Evolutionary conservation across 345 rosid species (phyloP), one percentile per base, ranked within the genome.

Genomic region (Adansonia digitata): DNA sequence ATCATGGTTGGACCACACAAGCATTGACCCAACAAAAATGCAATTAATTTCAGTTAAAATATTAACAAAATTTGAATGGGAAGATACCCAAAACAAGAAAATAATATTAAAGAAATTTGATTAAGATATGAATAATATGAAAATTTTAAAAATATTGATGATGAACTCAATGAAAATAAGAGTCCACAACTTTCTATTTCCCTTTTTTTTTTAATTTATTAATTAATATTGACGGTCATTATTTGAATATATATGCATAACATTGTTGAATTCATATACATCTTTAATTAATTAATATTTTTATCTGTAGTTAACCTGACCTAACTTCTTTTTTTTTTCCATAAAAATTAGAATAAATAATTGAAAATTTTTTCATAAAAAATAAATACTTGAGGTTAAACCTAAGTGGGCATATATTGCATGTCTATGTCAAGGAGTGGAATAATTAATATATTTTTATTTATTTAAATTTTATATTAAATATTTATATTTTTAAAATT

Each of bases 301-400:
- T 74, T 80, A 90, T 88, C 82, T 89, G 92, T 82, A 72, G 76
- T 81, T 83, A 69, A n/a, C n/a, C n/a, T n/a, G 78, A 85, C 92
- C 88, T 80, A 82, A 86, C 82, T 77, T 55, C 74, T 79, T 65
- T 66, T 22, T 4, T 57, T 77, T 35, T 59, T n/a, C n/a, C n/a
- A n/a, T n/a, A 68, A 77, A 77, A 81, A 73, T 17, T 27, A 5
- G 14, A 77, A 57, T 71, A 69, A 77, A 64, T 18, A 75, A 59
- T 22, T 24, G 2, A 15, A 45, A 76, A n/a, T n/a, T n/a, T n/a
- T 48, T 35, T 24, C 20, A 18, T 52, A 57, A 71, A 39, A 80
- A 82, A 73, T 77, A 51, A 74, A 77, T 71, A 81, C 74, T 84
- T 77, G 76, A 78, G 40, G 67, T 27, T 15, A 66, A 67, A 71